Evolutionary conservation across 2,329 filamentous ascomycete genomes (phyloP), one percentile per base, ranked within the genome.

Genomic region (Botrytis cinerea): DNA sequence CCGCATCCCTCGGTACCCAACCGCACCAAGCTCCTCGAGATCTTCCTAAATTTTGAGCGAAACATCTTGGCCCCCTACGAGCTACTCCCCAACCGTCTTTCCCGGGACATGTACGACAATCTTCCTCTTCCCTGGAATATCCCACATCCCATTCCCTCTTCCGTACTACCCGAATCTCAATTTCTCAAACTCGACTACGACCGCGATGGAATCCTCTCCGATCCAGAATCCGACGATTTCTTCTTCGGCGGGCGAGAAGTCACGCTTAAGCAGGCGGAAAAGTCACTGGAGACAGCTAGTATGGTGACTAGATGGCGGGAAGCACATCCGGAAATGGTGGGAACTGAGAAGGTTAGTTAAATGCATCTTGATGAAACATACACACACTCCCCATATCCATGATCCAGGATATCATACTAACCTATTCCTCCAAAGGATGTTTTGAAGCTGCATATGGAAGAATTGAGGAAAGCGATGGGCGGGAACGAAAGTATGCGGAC

Each of bases 41-140:
- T 81, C 0, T 75, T 86, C 7, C 77, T 80, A 22, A 75, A 81
- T 32, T 78, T 86, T 5, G 80, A 85, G 69, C 74, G 81, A 6
- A 75, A 80, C 1, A 73, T 81, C 7, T 75, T 87, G 0, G 75
- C 43, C 0, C 82, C 83, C 0, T 85, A 83, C 74, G 80, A 80
- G 35, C 69, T 79, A 2, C 79, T 79, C 0, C 82, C 83, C 0
- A 87, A 85, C 71, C 73, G 74, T 2, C 57, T 85, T 6, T 79
- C 81, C 0, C 78, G 81, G 3, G 77, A 81, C 6, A 77, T 82
- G 69, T 88, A 87, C 74, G 77, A 78, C 7, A 75, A 82, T 9
- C 80, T 87, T 0, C 70, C 75, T 4, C 76, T 87, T 10, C 86
- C 86, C 0, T 88, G 86, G 86, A 78, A 78, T 12, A 54, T 82